These are phyloP conservation scores for Tolypocladium nubicola DNA, from an alignment of 2,329 filamentous ascomycete species.

Conservation along the genomic window DNA sequence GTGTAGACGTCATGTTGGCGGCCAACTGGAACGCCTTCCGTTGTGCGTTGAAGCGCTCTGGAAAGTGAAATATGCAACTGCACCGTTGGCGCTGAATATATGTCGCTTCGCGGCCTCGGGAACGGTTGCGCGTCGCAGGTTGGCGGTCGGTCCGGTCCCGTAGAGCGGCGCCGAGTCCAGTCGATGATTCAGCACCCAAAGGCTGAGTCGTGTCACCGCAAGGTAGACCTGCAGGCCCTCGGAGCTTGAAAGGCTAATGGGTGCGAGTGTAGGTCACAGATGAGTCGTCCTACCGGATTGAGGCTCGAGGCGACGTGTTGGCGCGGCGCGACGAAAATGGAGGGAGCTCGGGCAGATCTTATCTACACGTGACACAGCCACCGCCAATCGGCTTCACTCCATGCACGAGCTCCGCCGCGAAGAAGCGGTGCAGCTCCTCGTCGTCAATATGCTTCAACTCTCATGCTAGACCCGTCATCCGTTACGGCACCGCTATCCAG, in stretches of 20 bases:
- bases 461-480: not conserved
- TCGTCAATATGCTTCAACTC: not conserved
- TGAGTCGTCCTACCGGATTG: not conserved
- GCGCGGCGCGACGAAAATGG: constrained; percentile 11
- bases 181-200: constrained; percentile 1
- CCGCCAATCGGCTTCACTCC: constrained; percentile 16
- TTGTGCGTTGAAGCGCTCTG: not conserved
- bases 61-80: not conserved
- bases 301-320: constrained; percentile 1
- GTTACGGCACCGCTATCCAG: not conserved
- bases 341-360: constrained; percentile 3
- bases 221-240: not conserved
- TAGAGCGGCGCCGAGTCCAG: not conserved
- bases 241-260: not conserved
- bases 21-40: not conserved
- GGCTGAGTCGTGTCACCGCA: not conserved
- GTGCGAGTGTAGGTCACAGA: not conserved
- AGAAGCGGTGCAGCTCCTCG: not conserved
- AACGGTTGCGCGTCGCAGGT: constrained; percentile 1
- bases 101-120: not conserved
- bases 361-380: constrained; percentile 9
- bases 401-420: not conserved
- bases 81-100: not conserved
- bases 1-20: constrained; percentile 11
- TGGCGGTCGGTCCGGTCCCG: not conserved